phyloP scores from a whole-genome alignment of 331 rosid genomes.

The Prunus yedoensis region DNA sequence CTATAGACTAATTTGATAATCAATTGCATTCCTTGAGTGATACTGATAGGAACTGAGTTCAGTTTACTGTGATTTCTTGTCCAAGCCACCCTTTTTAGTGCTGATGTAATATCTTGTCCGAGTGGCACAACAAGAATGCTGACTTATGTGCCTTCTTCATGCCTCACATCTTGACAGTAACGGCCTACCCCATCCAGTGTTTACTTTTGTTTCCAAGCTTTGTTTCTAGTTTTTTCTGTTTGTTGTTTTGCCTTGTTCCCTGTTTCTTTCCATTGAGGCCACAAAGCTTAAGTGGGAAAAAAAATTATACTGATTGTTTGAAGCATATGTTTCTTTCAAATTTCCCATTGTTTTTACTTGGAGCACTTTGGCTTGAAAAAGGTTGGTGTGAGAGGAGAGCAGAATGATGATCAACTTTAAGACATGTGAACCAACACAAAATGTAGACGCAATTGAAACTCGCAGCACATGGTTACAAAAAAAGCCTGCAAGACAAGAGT shows the following conservation, averaged over 20 bases:
- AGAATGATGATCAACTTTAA: not conserved
- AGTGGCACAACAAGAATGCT: not conserved
- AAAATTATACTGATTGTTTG: not conserved
- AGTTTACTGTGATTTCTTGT: not conserved
- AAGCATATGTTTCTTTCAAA: not conserved
- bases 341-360: not conserved
- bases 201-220: not conserved
- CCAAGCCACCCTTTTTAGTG: not conserved
- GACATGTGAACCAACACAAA: constrained; percentile 11
- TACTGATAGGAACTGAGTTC: no score
- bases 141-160: not conserved
- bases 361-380: not conserved
- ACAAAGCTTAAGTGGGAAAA: not conserved
- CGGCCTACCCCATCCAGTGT: not conserved
- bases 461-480: constrained; percentile 16
- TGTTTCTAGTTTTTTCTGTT: not conserved
- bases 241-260: not conserved
- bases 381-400: no score
- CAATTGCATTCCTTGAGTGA: not conserved
- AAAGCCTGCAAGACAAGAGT: not conserved
- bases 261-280: not conserved
- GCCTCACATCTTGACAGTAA: not conserved
- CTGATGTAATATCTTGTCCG: not conserved
- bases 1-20: not conserved
- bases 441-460: constrained; percentile 15